Base-by-base conservation (phyloP, 2,329 filamentous ascomycete species). In the Eutypa lata region DNA sequence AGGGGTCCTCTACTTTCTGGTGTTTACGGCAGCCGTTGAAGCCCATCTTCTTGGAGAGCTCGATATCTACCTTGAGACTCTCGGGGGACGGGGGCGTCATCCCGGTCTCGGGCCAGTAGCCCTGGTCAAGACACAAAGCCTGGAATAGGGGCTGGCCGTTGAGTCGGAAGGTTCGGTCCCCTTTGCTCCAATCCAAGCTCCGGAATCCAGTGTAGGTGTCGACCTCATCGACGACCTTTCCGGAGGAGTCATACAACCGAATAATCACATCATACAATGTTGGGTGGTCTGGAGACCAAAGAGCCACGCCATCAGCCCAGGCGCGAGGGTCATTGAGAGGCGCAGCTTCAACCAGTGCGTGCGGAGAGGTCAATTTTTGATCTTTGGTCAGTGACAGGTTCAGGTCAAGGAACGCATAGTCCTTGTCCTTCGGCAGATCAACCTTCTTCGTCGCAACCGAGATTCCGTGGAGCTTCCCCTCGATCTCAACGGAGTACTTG, bases 1-100 rank as follows among this genome's bases (percentile, higher is more conserved):
- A 54, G 0, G 83, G 81, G 47, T 84, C 80, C 66, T 86, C 83
- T 40, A 86, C 80, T 61, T 86, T 86, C 62, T 85, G 82, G 64
- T 86, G 83, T 68, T 86, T 86, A 52, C 83, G 75, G 63, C 82
- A 86, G 1, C 82, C 83, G 62, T 86, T 85, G 71, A 86, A 82
- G 8, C 83, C 83, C 79, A 86, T 83, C 18, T 71, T 72, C 69
- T 84, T 84, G 18, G 75, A 69, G 2, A 84, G 71, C 53, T 79
- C 72, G 53, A 85, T 83, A 59, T 86, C 82, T 0, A 58, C 50
- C 55, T 74, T 76, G 16, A 83, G 64, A 3, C 71, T 73, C 7
- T 75, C 67, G 0, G 71, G 65, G 0, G 73, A 73, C 0, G 82
- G 81, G 1, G 82, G 81, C 3, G 83, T 86, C 71, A 85, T 76